Base-by-base conservation (phyloP, 305 asterid species). In the Andrographis paniculata region DNA sequence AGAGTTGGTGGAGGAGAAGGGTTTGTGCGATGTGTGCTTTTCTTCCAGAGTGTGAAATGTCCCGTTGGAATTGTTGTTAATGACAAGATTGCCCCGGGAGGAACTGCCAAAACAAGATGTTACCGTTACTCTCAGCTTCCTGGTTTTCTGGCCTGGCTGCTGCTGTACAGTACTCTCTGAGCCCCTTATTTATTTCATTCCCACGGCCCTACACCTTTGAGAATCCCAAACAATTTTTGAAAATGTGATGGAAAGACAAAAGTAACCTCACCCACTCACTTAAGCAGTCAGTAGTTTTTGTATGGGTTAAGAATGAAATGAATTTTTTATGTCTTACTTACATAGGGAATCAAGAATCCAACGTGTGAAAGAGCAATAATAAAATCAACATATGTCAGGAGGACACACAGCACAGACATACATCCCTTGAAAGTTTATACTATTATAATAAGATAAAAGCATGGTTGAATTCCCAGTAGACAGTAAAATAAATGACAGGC, bases 51-150 rank as follows among this genome's bases (percentile, higher is more conserved):
- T 58, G 77, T n/a, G n/a, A n/a, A 62, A 67, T 37, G 62, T 61
- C 46, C 78, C 87, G 79, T 78, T 83, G 60, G 55, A 61, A 54
- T 65, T 27, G 38, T 50, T 0, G 0, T 14, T 9, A 6, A 56
- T 75, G 43, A 74, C 95, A 24, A 53, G 24, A 64, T 20, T 84
- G 66, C 80, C 94, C 95, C 64, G 69, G 12, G 61, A 75, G 74
- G 69, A 58, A 55, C 60, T 60, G 61, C 71, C 75, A 68, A 71
- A 53, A n/a, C n/a, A 49, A 51, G 56, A 68, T 75, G 74, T 72
- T 68, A 68, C 79, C 79, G 76, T 71, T 75, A 48, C 52, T 16
- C 47, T n/a, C n/a, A n/a, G n/a, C n/a, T n/a, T n/a, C 45, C 58
- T 55, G 67, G 9, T 46, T 39, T 53, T 52, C 65, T 58, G 63